These are phyloP conservation scores for Globisporangium alternatum DNA, from an alignment of 352 stramenopile genomes.

Conservation along the genomic window DNA sequence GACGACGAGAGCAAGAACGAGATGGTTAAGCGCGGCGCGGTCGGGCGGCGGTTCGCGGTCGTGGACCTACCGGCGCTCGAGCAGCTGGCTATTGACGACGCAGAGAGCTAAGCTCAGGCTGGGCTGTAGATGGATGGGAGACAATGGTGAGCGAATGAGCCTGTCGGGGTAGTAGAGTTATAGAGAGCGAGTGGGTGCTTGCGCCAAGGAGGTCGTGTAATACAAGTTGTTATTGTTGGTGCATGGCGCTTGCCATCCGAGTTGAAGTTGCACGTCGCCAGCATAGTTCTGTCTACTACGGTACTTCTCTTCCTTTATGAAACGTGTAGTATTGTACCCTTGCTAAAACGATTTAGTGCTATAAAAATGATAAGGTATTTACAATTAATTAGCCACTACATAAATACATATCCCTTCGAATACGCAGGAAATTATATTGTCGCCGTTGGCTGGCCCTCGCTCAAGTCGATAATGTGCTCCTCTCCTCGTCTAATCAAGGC, in stretches of 20 bases:
- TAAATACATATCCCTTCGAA: neutral
- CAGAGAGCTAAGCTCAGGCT: neutral
- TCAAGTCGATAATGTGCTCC: conserved; percentile 6
- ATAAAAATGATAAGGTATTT: too few relatives aligned
- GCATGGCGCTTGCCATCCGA: conserved; percentile 1
- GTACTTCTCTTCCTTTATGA: neutral
- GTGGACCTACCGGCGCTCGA: conserved; percentile 7
- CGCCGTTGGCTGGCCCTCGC: neutral
- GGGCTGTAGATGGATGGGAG: neutral
- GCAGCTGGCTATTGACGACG: neutral
- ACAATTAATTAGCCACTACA: neutral
- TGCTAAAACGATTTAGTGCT: neutral
- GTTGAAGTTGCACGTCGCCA: conserved; percentile 7
- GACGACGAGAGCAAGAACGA: conserved; percentile 15
- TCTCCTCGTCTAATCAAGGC: conserved; percentile 1
- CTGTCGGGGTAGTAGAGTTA: neutral
- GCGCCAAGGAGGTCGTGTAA: neutral
- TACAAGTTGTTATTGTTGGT: neutral
- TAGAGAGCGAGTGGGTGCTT: too few relatives aligned
- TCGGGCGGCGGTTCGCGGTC: conserved; percentile 18
- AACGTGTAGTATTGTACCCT: neutral
- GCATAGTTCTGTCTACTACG: neutral
- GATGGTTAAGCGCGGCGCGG: conserved; percentile 13
- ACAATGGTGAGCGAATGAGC: neutral
- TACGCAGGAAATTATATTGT: neutral